Conservation (phyloP, 2,329 filamentous ascomycete species). For the Sporothrix luriei region DNA sequence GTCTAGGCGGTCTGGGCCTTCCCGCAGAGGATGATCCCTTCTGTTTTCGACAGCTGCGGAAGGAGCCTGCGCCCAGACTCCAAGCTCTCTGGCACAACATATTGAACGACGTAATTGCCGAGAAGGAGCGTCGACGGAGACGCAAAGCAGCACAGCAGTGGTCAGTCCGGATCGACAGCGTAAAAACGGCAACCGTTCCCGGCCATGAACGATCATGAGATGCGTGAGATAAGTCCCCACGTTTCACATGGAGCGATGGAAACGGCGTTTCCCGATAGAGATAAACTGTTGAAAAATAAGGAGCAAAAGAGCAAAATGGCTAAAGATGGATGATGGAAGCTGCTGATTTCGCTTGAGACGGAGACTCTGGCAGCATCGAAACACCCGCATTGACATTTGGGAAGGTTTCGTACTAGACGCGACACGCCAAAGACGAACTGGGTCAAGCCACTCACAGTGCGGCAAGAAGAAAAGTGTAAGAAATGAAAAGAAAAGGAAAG, state of each 20-base stretch:
- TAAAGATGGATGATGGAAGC: too few relatives aligned
- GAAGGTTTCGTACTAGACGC: conserved; percentile 1
- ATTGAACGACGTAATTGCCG: too few relatives aligned
- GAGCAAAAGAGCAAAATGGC: neutral
- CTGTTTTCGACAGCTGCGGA: conserved; percentile 1
- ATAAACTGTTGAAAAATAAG: neutral
- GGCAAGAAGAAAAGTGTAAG: neutral
- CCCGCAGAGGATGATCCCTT: neutral
- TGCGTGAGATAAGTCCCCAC: too few relatives aligned
- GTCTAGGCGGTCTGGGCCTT: neutral
- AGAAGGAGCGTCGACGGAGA: too few relatives aligned
- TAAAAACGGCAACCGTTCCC: too few relatives aligned
- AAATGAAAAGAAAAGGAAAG: neutral
- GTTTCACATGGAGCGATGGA: neutral
- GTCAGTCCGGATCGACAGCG: too few relatives aligned
- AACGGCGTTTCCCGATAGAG: neutral
- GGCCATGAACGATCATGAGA: too few relatives aligned
- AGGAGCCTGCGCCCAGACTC: neutral
- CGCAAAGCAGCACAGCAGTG: too few relatives aligned
- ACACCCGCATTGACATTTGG: conserved; percentile 5
- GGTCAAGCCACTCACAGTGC: neutral
- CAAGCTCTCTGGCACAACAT: too few relatives aligned
- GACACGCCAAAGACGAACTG: neutral
- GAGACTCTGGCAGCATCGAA: conserved; percentile 15
- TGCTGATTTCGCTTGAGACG: neutral